These are phyloP conservation scores for Novymonas esmeraldas DNA, from an alignment of 208 protist species.

Conservation along the genomic window DNA sequence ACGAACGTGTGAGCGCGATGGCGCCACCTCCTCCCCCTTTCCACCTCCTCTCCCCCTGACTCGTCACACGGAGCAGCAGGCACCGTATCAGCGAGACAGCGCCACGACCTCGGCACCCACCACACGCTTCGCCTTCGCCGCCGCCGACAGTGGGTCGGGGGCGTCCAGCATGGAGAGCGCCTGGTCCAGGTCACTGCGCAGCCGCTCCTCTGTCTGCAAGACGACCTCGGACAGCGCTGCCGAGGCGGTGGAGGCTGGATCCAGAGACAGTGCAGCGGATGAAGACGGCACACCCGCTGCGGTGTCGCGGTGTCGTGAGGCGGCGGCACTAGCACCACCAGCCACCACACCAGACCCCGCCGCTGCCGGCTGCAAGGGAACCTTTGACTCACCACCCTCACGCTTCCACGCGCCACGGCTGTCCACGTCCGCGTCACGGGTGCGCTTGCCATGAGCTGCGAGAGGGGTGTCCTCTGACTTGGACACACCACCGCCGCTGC, in stretches of 20 bases:
- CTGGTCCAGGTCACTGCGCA: constrained; percentile 48
- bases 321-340: neutral
- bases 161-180: constrained; percentile 55
- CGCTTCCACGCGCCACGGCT: neutral
- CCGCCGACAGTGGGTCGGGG: constrained; percentile 38
- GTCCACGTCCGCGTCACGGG: neutral
- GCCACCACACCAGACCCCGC: neutral
- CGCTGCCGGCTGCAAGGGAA: constrained; percentile 1
- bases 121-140: constrained; percentile 40
- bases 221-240: neutral
- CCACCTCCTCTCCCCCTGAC: neutral
- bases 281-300: neutral
- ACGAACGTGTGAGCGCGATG: no score
- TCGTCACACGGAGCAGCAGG: no score
- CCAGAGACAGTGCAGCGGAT: no score
- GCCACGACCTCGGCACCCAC: constrained; percentile 35
- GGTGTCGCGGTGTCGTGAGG: neutral
- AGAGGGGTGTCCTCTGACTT: no score
- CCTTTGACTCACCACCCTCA: constrained; percentile 6
- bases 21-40: neutral
- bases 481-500: no score
- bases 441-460: constrained; percentile 2
- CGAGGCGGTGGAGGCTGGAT: no score
- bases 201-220: constrained; percentile 39
- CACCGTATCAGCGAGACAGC: constrained; percentile 11